Base-by-base conservation (phyloP, 2,329 filamentous ascomycete genomes). In the Scytalidium lignicola region DNA sequence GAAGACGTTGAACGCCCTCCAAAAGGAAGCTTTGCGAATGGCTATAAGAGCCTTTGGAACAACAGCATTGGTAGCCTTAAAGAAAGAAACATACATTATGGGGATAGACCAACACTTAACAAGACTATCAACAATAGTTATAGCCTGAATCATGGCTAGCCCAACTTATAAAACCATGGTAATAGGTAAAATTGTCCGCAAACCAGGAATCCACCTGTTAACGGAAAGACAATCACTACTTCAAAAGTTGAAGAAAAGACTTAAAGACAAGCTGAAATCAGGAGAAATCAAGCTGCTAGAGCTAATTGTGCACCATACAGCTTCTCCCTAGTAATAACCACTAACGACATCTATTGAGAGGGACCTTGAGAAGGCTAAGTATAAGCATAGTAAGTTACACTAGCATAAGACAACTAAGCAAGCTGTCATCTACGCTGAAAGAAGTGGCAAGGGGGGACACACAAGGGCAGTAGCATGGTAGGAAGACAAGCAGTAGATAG, bases 371-470 rank as follows among this genome's bases (percentile, higher is more conserved):
- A 46, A 3, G 10, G 45, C 49, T n/a, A 43, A 49, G 40, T 44
- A 47, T 17, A 21, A 51, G 23, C 46, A 51, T n/a, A 40, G 43
- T 39, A 26, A 26, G 23, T 6, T 26, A 20, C 32, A 4, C 44
- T 17, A 28, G 46, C 44, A n/a, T 2, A 17, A 20, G 29, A 23
- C 15, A 18, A 26, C 6, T 6, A 26, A 26, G 23, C 6, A 17
- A 12, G 5, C 52, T 13, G 39, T 37, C 18, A 46, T 58, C 19
- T 56, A 56, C 17, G 56, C 50, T 18, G 50, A 57, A 15, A 48
- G 51, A 9, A 57, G 55, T 18, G 54, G 57, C 26, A 63, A 63
- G 41, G 46, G 63, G 40, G 52, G 53, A 15, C 50, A 63, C 29
- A 55, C 64, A 26, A 57, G 58, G n/a, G 61, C 61, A 3, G 59